Evolutionary conservation across 2,329 filamentous ascomycete species (phyloP), one percentile per base, ranked within the genome.

Genomic region (Graphilbum sp.): DNA sequence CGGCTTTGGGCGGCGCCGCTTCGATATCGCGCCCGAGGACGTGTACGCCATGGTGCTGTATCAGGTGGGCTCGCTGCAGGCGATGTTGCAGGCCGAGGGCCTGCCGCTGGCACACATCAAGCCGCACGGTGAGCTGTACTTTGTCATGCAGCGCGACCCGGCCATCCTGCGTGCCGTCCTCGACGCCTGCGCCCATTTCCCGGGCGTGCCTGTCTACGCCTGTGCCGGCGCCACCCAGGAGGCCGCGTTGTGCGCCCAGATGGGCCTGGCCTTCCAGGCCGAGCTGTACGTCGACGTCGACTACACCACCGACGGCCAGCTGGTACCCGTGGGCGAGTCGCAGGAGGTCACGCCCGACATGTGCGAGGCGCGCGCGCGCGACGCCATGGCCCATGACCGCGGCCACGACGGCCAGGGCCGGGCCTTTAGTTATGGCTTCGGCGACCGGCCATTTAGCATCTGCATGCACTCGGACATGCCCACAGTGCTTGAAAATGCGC

Each of bases 271-370:
- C 24, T 53, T 52, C 31, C 46, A 45, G 42, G 51, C 47, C 2
- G 51, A 53, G 41, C 47, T 47, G 23, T 53, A 47, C 27, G 49
- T 44, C 1, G 51, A 53, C 13, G 50, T 52, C n/a, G 49, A 50
- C 37, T 53, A 53, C 17, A 36, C 35, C 4, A 35, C 44, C 6
- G 49, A 51, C n/a, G 49, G 47, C 1, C 42, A 36, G 8, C 35
- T 52, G 15, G 43, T 51, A 3, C 41, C 49, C 51, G 66, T 42
- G 63, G 59, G 70, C 24, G 70, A 72, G 55, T 74, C 73, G 56
- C 69, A 72, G 58, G 53, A 59, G 1, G 62, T 59, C 56, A 49
- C 55, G 19, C 39, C 51, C 0, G 53, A 53, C 7, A 24, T 24
- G 21, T 24, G 21, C 21, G 21, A 24, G 21, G 21, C 21, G 5